phyloP scores from a whole-genome alignment of 352 stramenopile genomes.

The Globisporangium carolinianum region DNA sequence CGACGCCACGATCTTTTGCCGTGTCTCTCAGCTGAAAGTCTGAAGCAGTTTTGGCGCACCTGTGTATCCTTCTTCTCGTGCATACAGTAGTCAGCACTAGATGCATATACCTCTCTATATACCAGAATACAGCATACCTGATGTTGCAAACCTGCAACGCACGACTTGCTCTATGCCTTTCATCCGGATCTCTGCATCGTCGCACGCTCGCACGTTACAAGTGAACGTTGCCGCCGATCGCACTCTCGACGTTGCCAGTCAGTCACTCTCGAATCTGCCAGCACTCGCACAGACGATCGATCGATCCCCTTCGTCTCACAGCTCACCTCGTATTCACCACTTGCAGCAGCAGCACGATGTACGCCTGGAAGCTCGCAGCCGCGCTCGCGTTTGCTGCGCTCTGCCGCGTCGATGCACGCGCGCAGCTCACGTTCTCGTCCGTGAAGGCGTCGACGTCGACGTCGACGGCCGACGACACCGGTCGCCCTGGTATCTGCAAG shows the following conservation, averaged over 20 bases:
- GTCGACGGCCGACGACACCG: conserved; percentile 5
- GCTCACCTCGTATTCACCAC: too few relatives aligned
- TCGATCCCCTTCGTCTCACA: too few relatives aligned
- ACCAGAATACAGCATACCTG: too few relatives aligned
- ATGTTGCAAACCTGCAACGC: too few relatives aligned
- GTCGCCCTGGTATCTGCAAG: conserved; percentile 47
- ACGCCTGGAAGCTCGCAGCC: conserved; percentile 29
- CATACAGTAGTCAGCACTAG: too few relatives aligned
- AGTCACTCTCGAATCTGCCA: background rate
- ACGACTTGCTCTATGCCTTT: too few relatives aligned
- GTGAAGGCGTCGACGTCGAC: conserved; percentile 5
- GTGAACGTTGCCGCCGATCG: background rate
- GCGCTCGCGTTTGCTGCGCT: conserved; percentile 28
- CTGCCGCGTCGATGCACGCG: conserved; percentile 13
- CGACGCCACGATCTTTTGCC: too few relatives aligned
- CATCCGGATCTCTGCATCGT: background rate
- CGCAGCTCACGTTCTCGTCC: conserved; percentile 6
- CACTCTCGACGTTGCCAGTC: too few relatives aligned
- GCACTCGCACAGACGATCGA: background rate
- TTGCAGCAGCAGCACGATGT: conserved; percentile 23
- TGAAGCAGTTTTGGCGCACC: too few relatives aligned
- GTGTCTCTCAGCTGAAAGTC: too few relatives aligned
- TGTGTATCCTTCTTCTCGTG: too few relatives aligned
- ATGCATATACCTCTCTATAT: too few relatives aligned
- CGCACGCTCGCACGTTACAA: background rate